Percentiles rank a stretch among this genome's conserved stretches.
Conservation (phyloP, 2,329 filamentous ascomycete species). For the Neoarthrinium moseri region DNA sequence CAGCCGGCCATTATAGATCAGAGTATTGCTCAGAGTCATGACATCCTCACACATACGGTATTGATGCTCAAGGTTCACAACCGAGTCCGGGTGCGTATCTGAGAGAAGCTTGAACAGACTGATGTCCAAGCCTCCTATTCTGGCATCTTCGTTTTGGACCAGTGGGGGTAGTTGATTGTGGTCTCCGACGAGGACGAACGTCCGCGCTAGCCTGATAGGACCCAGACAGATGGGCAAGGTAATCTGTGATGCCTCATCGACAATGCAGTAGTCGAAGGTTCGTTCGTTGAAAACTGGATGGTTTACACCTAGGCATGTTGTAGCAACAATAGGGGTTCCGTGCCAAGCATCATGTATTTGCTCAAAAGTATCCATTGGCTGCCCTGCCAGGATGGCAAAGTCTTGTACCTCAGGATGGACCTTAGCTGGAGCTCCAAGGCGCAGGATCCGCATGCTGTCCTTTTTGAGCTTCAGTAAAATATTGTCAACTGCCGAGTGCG, state of each 20-base stretch:
- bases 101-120: conserved; percentile 93
- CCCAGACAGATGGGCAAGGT: conserved; percentile 93
- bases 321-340: conserved; percentile 84
- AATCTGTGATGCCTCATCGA: conserved; percentile 97
- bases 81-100: conserved; percentile 80
- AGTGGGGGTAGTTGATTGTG: conserved; percentile 94
- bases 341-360: conserved; percentile 84
- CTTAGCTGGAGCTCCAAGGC: conserved; percentile 83
- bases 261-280: conserved; percentile 95
- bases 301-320: conserved; percentile 89
- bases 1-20: conserved; percentile 89
- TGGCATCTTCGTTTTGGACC: conserved; percentile 87
- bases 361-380: conserved; percentile 73
- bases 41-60: conserved; percentile 99
- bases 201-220: conserved; percentile 87
- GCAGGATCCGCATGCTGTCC: conserved; percentile 74
- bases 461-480: conserved; percentile 88
- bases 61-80: conserved; percentile 91
- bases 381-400: conserved; percentile 77
- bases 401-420: conserved; percentile 84
- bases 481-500: conserved; percentile 96
- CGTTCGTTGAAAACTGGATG: conserved; percentile 86
- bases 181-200: conserved; percentile 93
- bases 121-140: conserved; percentile 82
- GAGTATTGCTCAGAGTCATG: conserved; percentile 87